Evolutionary conservation across 2,329 filamentous ascomycete species (phyloP), one percentile per base, ranked within the genome.

Genomic region (Diplodia seriata): DNA sequence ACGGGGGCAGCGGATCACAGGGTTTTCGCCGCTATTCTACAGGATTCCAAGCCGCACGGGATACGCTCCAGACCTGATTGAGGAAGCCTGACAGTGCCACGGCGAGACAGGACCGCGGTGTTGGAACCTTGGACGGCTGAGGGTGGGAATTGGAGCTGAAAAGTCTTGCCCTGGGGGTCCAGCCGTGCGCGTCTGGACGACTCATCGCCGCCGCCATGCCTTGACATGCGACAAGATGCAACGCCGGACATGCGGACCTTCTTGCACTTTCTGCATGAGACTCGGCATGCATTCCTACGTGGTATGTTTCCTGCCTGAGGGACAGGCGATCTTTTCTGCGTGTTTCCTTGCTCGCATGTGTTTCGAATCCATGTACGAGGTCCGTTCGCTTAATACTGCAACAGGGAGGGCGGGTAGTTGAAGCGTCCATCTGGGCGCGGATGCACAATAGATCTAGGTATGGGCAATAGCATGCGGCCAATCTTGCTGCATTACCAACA

Each of bases 131-230:
- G 18, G 7, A 43, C 40, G 20, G 54, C 31, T 26, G 54, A 33
- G 31, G 56, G 33, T 26, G 33, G 66, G 62, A 68, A 55, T 63
- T 61, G 47, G 53, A 55, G 50, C 43, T 31, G 57, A 23, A 62
- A 26, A n/a, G 36, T 38, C 36, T 23, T 50, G 23, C 59, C 38
- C 11, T 51, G 29, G 18, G 12, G 43, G 40, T 38, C 59, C 59
- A 62, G 31, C 57, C 40, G 57, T 50, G 57, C 56, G 38, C 40
- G 29, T n/a, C 23, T 40, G 43, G 33, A 51, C 31, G 29, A 20
- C 31, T 53, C 31, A 40, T 26, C 38, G 20, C 15, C 33, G 38
- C 49, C 15, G 23, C 36, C 15, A 26, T 55, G 63, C 51, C 49
- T 23, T 33, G 51, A 56, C 18, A 55, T 51, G 62, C 62, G 51